phyloP scores from a whole-genome alignment of 805 yeast species.

The Cyberlindnera americana region DNA sequence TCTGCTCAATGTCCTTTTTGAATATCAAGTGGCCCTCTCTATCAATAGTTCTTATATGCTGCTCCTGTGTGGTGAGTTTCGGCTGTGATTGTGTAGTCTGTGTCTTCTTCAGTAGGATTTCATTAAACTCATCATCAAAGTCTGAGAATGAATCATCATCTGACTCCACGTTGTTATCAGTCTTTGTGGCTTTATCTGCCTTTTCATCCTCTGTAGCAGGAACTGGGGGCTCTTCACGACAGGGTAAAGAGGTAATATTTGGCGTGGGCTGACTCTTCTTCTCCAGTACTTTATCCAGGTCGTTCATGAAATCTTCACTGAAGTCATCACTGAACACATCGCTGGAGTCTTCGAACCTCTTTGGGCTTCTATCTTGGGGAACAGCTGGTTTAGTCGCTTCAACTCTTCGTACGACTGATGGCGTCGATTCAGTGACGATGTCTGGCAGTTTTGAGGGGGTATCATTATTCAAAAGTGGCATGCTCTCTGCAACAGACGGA shows the following conservation, averaged over 20 bases:
- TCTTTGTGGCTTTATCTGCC: background rate
- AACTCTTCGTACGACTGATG: too few relatives aligned
- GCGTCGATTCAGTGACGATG: too few relatives aligned
- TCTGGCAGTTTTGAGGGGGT: slow-evolving; percentile 18
- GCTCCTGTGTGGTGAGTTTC: slow-evolving; percentile 23
- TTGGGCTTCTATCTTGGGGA: too few relatives aligned
- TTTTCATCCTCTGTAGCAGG: background rate
- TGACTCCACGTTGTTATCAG: slow-evolving; percentile 6
- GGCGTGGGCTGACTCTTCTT: slow-evolving; percentile 4
- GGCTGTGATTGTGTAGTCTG: slow-evolving; percentile 7
- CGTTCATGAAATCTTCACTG: slow-evolving; percentile 26
- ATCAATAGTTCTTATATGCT: slow-evolving; percentile 19
- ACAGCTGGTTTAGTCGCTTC: too few relatives aligned
- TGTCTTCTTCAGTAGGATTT: slow-evolving; percentile 15
- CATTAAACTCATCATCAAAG: slow-evolving; percentile 19
- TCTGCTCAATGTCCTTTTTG: slow-evolving; percentile 25
- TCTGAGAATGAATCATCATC: slow-evolving; percentile 14
- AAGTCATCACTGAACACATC: slow-evolving; percentile 25
- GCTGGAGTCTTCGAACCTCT: slow-evolving; percentile 20
- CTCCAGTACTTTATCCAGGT: slow-evolving; percentile 9
- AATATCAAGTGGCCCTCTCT: slow-evolving; percentile 21
- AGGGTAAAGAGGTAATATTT: too few relatives aligned
- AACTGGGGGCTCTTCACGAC: too few relatives aligned
- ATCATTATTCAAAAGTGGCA: background rate
- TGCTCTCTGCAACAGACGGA: slow-evolving; percentile 4